Base-by-base conservation (phyloP, 495 filamentous ascomycete species). In the Pseudoneurospora amorphoporcata region DNA sequence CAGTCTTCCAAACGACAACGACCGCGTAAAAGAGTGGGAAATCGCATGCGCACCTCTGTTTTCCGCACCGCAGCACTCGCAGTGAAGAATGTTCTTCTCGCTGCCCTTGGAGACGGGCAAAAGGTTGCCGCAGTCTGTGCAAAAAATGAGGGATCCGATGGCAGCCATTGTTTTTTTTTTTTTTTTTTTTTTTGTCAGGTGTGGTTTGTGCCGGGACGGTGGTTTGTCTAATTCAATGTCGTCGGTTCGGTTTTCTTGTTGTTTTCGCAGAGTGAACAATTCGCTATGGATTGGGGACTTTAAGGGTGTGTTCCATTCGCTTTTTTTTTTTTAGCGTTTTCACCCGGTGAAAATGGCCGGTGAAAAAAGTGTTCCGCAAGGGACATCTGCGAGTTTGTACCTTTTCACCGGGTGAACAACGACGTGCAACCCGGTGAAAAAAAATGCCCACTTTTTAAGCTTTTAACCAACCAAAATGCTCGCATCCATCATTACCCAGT, bases 141-240 rank as follows among this genome's bases (percentile, higher is more conserved):
- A 98, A 83, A 99, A 99, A 47, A 97, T 89, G 39, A 97, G 85
- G 39, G 94, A 95, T 35, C 94, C 95, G 73, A 97, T 92, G 10
- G 90, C 88, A 72, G 95, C 90, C 94, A 97, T 97, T 39, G 73
- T 83, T 70, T 23, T 23, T 12, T 65, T 4, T 65, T 40, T n/a
- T n/a, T n/a, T n/a, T n/a, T n/a, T n/a, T n/a, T n/a, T n/a, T n/a
- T n/a, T 35, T 65, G 29, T 35, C 14, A 16, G 14, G 2, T 19
- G 45, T 53, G 19, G 8, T 53, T 16, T 65, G 53, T 65, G 29
- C 12, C 14, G 14, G 12, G 23, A 61, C 16, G 12, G 53, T 61
- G 14, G 23, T 61, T 29, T 61, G 53, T 32, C 53, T 61, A 23
- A 35, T 61, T 42, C 29, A 16, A 65, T 37, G 29, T 17, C 69